Evolutionary conservation across 352 stramenopile species (phyloP), one percentile per base, ranked within the genome.

Genomic region (Thalassiosira exigua): DNA sequence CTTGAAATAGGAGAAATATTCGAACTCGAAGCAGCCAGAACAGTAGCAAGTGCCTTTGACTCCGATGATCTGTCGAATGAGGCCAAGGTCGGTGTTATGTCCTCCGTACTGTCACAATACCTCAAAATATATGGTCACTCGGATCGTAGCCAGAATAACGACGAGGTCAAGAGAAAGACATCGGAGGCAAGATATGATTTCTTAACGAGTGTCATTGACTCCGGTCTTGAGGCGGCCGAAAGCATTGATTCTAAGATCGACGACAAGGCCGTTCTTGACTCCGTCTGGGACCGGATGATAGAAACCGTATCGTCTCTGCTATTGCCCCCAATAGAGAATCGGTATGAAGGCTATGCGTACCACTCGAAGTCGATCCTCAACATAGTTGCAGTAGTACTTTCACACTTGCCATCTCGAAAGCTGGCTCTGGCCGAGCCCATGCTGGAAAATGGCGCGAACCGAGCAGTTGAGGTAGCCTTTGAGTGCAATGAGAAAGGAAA

Each of bases 291-390:
- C 42, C 73, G 68, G 60, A 71, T 85, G n/a, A 68, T 85, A 27
- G 56, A 44, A 30, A 69, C 69, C 12, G 56, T 85, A 24, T 58
- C 53, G 39, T 79, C 65, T 54, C 56, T 85, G 48, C 68, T 85
- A 33, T 44, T 85, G 27, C 70, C 70, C 33, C 50, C 70, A 14
- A 7, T 60, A 65, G 41, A 56, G 32, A 75, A 81, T 76, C 51
- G 54, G 51, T 75, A 81, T 48, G 65, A 81, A 32, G 70, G 64
- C 17, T 85, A 85, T 54, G 62, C 74, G 11, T 39, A 76, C 62
- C 65, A 85, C 61, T 85, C 78, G 17, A 85, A 79, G 61, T 79
- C 78, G 27, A 75, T 85, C 24, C 32, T 85, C 9, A 75, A 81
- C 58, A 79, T 85, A 59, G 72, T 85, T 33, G 71, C 78, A 36